Evolutionary conservation across 202 grass and related monocot genomes (phyloP).

Genomic region (Alloteropsis angusta): DNA sequence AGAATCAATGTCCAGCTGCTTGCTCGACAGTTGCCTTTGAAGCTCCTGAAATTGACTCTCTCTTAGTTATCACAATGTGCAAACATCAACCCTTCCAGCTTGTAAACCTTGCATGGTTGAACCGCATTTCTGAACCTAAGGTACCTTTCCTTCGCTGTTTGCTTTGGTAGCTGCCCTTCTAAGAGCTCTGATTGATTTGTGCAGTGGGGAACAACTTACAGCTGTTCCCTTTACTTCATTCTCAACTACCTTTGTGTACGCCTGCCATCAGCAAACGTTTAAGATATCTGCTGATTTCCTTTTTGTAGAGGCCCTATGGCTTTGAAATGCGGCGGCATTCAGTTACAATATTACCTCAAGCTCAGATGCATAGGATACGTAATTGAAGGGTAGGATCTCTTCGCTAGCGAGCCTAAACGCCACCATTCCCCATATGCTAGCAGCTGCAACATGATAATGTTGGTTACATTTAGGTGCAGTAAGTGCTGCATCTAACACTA

Average conservation of each 20-base stretch:
- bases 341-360: conserved; percentile 38
- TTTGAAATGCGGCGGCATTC: neutral
- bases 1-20: conserved; percentile 41
- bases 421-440: conserved; percentile 79
- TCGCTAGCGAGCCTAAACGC: conserved; percentile 73
- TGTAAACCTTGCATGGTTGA: neutral
- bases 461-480: neutral
- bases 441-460: conserved; percentile 29
- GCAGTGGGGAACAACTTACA: conserved; percentile 51
- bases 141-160: conserved; percentile 53
- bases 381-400: conserved; percentile 73
- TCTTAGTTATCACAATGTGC: neutral
- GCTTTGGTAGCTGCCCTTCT: conserved; percentile 33
- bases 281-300: neutral
- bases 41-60: conserved; percentile 27
- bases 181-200: conserved; percentile 56
- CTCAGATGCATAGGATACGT: conserved; percentile 44
- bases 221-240: conserved; percentile 26
- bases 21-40: conserved; percentile 26
- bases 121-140: neutral
- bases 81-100: neutral
- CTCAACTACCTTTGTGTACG: conserved; percentile 37
- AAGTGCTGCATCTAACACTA: neutral
- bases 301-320: neutral
- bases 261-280: conserved; percentile 18